Percentiles rank a stretch among this genome's conserved stretches.
phyloP scores from a whole-genome alignment of 2,329 filamentous ascomycete genomes.

The Phaeoacremonium minimum region DNA sequence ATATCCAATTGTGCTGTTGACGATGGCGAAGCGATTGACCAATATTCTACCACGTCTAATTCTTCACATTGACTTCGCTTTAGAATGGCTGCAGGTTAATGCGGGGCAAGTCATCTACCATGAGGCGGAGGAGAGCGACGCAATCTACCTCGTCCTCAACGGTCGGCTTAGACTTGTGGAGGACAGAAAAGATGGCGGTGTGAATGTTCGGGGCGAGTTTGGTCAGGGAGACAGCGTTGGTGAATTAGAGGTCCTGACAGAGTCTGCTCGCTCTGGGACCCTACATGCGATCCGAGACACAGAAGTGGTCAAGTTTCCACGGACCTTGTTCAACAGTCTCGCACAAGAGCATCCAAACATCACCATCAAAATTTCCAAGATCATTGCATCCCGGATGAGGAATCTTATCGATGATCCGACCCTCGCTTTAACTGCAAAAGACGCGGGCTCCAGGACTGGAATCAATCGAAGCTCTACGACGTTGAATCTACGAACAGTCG shows the following conservation, averaged over 20 bases:
- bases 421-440: constrained; percentile 55
- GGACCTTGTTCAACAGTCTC: constrained; percentile 94
- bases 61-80: constrained; percentile 93
- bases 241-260: constrained; percentile 94
- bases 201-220: constrained; percentile 85
- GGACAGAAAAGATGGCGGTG: constrained; percentile 74
- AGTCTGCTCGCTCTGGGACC: constrained; percentile 84
- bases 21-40: constrained; percentile 92
- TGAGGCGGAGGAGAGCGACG: constrained; percentile 91
- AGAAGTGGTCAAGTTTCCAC: constrained; percentile 91
- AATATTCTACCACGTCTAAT: constrained; percentile 84
- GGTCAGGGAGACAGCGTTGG: constrained; percentile 97
- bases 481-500: constrained; percentile 87
- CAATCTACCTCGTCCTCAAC: constrained; percentile 96
- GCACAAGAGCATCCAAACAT: constrained; percentile 97
- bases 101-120: constrained; percentile 94
- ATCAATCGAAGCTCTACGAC: constrained; percentile 74
- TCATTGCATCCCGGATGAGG: constrained; percentile 93
- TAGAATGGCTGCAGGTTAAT: constrained; percentile 97
- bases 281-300: constrained; percentile 95
- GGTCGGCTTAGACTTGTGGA: constrained; percentile 82
- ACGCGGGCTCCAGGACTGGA: constrained; percentile 53
- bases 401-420: constrained; percentile 79
- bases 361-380: constrained; percentile 98
- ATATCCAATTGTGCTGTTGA: constrained; percentile 87